Conservation (phyloP, 1,284 basidiomycete species). For the Cryptococcus amylolentus region DNA sequence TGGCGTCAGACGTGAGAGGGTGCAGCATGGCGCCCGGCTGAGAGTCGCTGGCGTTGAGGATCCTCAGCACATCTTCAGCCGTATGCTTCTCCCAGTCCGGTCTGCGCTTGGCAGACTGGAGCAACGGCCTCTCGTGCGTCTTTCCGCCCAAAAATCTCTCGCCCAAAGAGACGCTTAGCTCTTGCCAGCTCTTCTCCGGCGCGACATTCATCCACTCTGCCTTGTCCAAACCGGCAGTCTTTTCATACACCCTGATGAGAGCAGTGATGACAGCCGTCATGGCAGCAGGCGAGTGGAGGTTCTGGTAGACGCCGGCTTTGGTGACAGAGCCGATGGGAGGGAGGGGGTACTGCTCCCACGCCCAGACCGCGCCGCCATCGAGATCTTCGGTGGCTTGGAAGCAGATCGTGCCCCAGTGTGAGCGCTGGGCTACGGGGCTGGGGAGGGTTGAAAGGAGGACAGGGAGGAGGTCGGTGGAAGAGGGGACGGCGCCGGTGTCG, state of each 20-base stretch:
- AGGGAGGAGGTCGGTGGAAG: conserved; percentile 38
- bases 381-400: conserved; percentile 52
- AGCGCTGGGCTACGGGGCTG: conserved; percentile 23
- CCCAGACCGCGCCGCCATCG: conserved; percentile 53
- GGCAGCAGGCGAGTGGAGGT: conserved; percentile 47
- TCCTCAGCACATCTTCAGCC: conserved; percentile 45
- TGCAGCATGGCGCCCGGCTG: conserved; percentile 52
- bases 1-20: conserved; percentile 32
- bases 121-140: conserved; percentile 48
- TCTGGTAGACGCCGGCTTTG: conserved; percentile 52
- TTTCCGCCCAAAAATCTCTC: conserved; percentile 46
- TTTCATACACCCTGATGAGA: conserved; percentile 39
- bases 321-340: conserved; percentile 38
- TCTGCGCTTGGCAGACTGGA: conserved; percentile 44
- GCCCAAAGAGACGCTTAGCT: conserved; percentile 33
- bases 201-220: conserved; percentile 10
- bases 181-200: conserved; percentile 23
- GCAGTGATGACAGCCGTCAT: conserved; percentile 46
- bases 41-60: conserved; percentile 50
- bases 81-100: conserved; percentile 38
- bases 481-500: conserved; percentile 44
- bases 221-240: conserved; percentile 7
- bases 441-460: conserved; percentile 30
- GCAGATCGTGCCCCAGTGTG: conserved; percentile 52
- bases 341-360: conserved; percentile 52